Conservation (phyloP, 2,329 filamentous ascomycete species). For the Aureobasidium sp. region DNA sequence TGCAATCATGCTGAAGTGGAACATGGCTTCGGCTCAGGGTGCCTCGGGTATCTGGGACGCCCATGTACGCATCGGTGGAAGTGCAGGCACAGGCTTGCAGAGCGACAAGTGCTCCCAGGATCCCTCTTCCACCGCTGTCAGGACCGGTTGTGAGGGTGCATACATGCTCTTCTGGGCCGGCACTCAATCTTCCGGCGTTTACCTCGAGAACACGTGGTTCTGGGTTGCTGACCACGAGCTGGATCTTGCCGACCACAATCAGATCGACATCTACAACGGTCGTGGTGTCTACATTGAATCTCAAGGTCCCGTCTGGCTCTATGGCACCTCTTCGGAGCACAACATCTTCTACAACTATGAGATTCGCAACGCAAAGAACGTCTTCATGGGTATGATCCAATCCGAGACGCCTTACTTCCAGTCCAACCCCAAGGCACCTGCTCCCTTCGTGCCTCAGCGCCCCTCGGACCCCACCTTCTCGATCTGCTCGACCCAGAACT, state of each 20-base stretch:
- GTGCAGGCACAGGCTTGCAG: conserved; percentile 77
- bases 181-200: conserved; percentile 49
- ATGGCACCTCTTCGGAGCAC: conserved; percentile 59
- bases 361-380: conserved; percentile 49
- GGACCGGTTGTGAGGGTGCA: conserved; percentile 62
- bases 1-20: conserved; percentile 88
- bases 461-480: conserved; percentile 38
- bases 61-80: conserved; percentile 88
- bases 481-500: conserved; percentile 23
- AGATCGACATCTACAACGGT: conserved; percentile 80
- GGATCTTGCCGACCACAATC: conserved; percentile 87
- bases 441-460: conserved; percentile 46
- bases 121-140: conserved; percentile 54
- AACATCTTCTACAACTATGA: conserved; percentile 64
- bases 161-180: conserved; percentile 56
- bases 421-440: conserved; percentile 51
- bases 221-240: conserved; percentile 92
- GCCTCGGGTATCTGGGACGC: conserved; percentile 84
- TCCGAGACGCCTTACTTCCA: conserved; percentile 67
- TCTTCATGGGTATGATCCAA: conserved; percentile 58
- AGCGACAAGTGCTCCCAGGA: conserved; percentile 73
- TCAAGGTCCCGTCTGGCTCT: conserved; percentile 68
- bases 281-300: conserved; percentile 74
- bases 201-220: conserved; percentile 86
- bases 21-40: conserved; percentile 63